Base-by-base conservation (phyloP, 495 filamentous ascomycete species). In the Penicillium tannophilum region DNA sequence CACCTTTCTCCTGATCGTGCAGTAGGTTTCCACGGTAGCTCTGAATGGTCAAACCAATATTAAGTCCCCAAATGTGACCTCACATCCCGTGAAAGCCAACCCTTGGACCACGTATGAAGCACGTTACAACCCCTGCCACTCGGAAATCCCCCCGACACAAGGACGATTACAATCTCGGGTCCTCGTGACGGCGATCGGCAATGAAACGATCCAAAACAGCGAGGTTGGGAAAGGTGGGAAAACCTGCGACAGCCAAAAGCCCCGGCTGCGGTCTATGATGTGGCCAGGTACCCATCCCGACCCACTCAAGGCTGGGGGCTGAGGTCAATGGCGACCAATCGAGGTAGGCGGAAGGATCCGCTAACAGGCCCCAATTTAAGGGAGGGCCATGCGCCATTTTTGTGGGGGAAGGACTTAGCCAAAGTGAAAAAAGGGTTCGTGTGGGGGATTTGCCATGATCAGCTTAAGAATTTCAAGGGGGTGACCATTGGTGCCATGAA, bases 311-410 rank as follows among this genome's bases (percentile, higher is more conserved):
- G 62, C 60, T 65, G 63, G 60, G 57, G 58, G 58, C 59, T 53
- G 54, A 52, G 42, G 31, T 50, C 9, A 19, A 28, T 36, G 12
- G 44, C 36, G 10, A 31, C 54, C 54, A 49, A 57, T 57, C 31
- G 60, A 31, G 17, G 14, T 30, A 16, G 35, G 47, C 63, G 55
- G 62, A 54, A 43, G 55, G 54, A 60, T 67, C 62, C 64, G 62
- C 59, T 59, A 24, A 23, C 33, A 17, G n/a, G 20, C 52, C 56
- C 56, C 59, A 43, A 62, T 58, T 41, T 54, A 61, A 54, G 57
- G 55, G 54, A 56, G 42, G 58, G 44, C 61, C 62, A 65, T 67
- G 67, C 67, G 67, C 65, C 62, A 70, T 67, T 68, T 70, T 70
- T 68, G 67, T 70, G 67, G 64, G 67, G 67, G 65, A 67, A 42